Evolutionary conservation across 2,329 filamentous ascomycete species (phyloP), one percentile per base, ranked within the genome.

Genomic region (Fusarium cicatricum): DNA sequence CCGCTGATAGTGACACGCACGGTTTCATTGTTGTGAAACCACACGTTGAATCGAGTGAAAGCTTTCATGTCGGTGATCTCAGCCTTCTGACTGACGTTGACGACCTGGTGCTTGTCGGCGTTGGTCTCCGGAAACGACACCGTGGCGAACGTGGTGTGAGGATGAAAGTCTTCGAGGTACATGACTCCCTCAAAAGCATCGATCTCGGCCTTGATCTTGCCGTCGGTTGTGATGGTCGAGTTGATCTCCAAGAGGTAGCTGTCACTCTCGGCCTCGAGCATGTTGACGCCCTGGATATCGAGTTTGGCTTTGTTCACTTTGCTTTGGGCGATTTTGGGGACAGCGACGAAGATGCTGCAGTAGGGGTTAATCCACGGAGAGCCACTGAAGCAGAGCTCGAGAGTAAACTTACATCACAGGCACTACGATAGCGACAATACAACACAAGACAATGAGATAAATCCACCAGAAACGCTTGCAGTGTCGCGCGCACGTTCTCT

Each of bases 391-490:
- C 31, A 29, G 12, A 21, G 29, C 21, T 28, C 11, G 16, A 37
- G 23, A 37, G 38, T 37, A 23, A n/a, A 81, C 85, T 82, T 77
- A 88, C 86, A 88, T 72, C 33, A 86, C 75, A 33, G 83, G 77
- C 15, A 89, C 80, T 32, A 86, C 75, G 12, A 89, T 72, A 29
- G 85, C 77, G 37, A 82, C 70, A 38, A 85, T 72, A 56, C 78
- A 62, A 52, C 81, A 68, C 45, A 85, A 70, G 14, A 78, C 69
- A 53, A 88, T 74, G 54, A 87, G 70, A 64, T 86, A 79, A 59
- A 79, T 66, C 85, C 86, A 89, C 86, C 86, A 89, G 65, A 82
- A 87, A 63, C 76, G 78, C 67, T 73, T 78, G 70, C 80, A 81
- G 69, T 85, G 82, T 40, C 77, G 74, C 50, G 74, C 73, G 61